These are phyloP conservation scores for Clonostachys chloroleuca DNA, from an alignment of 2,329 filamentous ascomycete species.

Conservation along the genomic window DNA sequence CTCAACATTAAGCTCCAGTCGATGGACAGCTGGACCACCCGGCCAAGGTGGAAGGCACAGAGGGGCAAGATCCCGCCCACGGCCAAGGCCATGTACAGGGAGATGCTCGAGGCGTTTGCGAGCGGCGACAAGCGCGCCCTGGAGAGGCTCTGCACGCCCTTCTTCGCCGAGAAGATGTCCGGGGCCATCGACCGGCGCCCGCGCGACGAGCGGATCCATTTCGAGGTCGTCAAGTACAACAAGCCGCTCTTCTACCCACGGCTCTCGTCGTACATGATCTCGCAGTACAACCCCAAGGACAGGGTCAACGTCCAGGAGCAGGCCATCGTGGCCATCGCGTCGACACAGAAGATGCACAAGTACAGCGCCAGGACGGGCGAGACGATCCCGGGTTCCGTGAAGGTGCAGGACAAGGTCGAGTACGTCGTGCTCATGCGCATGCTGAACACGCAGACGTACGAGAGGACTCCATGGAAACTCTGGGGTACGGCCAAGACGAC, in stretches of 20 bases:
- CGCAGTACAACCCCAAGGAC: conserved; percentile 36
- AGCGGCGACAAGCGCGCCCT: conserved; percentile 48
- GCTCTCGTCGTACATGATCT: conserved; percentile 50
- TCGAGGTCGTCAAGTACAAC: conserved; percentile 52
- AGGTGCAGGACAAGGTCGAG: conserved; percentile 53
- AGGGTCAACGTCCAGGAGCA: conserved; percentile 34
- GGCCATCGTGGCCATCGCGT: conserved; percentile 56
- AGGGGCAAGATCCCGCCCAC: conserved; percentile 38
- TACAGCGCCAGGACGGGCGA: conserved; percentile 26
- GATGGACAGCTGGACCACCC: conserved; percentile 34
- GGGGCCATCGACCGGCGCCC: conserved; percentile 48
- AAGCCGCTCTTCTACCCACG: conserved; percentile 33
- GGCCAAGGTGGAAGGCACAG: conserved; percentile 36
- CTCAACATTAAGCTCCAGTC: conserved; percentile 36
- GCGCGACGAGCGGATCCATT: conserved; percentile 36
- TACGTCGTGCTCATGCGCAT: conserved; percentile 57
- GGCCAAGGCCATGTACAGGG: conserved; percentile 54
- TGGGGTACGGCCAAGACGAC: conserved; percentile 60
- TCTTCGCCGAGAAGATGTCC: conserved; percentile 46
- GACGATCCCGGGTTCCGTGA: conserved; percentile 39
- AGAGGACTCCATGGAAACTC: conserved; percentile 52
- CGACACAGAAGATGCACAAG: conserved; percentile 47
- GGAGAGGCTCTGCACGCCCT: conserved; percentile 45
- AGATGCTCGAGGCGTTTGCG: conserved; percentile 60
- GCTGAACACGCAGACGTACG: conserved; percentile 38